Base-by-base conservation (phyloP, 768 basidiomycete species). In the Pleurotus tuber-regium region DNA sequence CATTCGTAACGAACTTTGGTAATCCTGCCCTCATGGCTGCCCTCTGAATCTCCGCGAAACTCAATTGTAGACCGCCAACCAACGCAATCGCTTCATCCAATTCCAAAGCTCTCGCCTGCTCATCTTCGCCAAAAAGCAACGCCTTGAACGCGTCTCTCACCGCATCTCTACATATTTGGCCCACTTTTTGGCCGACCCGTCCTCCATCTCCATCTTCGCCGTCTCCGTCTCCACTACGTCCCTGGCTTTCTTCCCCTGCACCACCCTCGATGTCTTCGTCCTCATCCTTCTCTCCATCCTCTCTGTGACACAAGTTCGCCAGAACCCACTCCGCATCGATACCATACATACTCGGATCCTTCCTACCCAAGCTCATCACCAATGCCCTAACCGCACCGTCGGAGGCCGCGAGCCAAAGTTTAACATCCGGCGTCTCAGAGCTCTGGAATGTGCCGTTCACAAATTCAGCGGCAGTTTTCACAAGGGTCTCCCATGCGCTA, bases 291-390 rank as follows among this genome's bases (percentile, higher is more conserved):
- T 47, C 46, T 9, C 6, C 46, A 19, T 35, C 46, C 18, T 47
- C 46, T 9, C n/a, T n/a, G 8, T 31, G 16, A 33, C 46, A 47
- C 9, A 47, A 11, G 9, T 30, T 11, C 28, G 46, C 46, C 21
- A 47, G 30, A 30, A 33, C 14, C 46, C 46, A 47, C 14, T 47
- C 46, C 29, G 46, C 46, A 24, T 47, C 46, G 14, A 23, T 47
- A 4, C 46, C 46, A 35, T 33, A 47, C 31, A 47, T 47, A 4
- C 16, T 21, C 4, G 46, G 29, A 12, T 47, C 46, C 30, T 47
- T 47, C 19, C 46, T 31, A 10, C 46, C 46, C 3, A 47, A 9
- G 21, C 21, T 18, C 31, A 31, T 14, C 7, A 47, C 30, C 19
- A 47, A 18, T 18, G 31, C 46, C 21, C 46, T 19, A 21, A 47